Evolutionary conservation across 108 stramenopile species (phyloP).

Genomic region (Epithemia pelagica): DNA sequence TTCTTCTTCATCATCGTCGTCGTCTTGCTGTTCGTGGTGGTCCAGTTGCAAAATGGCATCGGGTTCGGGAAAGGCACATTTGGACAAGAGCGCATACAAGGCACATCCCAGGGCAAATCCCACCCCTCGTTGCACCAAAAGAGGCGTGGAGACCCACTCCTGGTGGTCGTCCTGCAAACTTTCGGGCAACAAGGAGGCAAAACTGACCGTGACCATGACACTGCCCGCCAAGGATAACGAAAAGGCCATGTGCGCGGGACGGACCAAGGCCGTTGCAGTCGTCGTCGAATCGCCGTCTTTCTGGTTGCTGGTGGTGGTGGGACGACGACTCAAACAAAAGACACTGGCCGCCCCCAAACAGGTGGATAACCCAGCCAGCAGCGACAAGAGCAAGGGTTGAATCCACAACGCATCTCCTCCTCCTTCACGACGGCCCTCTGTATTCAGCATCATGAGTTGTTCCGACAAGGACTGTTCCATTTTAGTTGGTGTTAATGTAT

Average conservation of each 20-base stretch:
- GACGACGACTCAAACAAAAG: constrained; percentile 47
- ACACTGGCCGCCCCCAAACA: constrained; percentile 68
- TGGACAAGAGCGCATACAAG: constrained; percentile 24
- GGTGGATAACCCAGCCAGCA: constrained; percentile 60
- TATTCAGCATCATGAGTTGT: too few relatives aligned
- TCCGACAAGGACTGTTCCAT: too few relatives aligned
- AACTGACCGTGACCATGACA: constrained; percentile 56
- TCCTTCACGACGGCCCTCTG: too few relatives aligned
- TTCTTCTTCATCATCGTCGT: constrained; percentile 1
- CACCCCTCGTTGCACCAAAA: constrained; percentile 20
- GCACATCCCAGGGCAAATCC: constrained; percentile 19
- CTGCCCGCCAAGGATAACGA: constrained; percentile 44
- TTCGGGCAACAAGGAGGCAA: constrained; percentile 45
- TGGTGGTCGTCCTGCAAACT: constrained; percentile 16
- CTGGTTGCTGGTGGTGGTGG: constrained; percentile 27
- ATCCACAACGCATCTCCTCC: constrained; percentile 25
- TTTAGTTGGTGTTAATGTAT: too few relatives aligned
- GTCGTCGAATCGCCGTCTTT: constrained; percentile 6
- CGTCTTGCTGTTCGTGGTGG: constrained; percentile 7
- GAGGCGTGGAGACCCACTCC: neutral
- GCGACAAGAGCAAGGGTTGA: constrained; percentile 44
- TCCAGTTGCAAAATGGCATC: constrained; percentile 30
- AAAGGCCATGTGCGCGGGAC: constrained; percentile 47
- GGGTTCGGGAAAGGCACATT: constrained; percentile 65
- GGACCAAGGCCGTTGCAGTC: constrained; percentile 4